Evolutionary conservation across 257 asterid genomes (phyloP).

Genomic region (Nyctanthes arbortristis): DNA sequence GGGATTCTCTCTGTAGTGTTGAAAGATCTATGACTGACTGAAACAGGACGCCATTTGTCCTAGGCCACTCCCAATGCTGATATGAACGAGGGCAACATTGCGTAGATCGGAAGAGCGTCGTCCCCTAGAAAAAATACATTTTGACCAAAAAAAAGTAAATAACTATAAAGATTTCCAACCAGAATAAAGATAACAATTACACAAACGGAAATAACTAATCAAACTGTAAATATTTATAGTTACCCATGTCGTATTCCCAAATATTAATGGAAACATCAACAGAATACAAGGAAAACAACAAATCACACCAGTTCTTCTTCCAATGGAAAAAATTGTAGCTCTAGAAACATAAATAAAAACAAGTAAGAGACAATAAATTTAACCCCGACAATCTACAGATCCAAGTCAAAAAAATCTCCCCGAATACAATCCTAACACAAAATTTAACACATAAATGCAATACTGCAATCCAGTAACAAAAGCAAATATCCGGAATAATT

Average conservation of each 20-base stretch:
- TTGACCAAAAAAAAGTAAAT: too few species aligned
- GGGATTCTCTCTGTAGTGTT: too few species aligned
- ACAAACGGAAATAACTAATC: neutral
- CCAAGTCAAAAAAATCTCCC: conserved; percentile 8
- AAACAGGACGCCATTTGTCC: too few species aligned
- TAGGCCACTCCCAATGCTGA: too few species aligned
- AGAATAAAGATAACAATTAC: neutral
- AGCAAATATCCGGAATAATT: neutral
- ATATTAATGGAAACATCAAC: neutral
- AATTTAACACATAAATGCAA: neutral
- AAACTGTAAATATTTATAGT: conserved; percentile 5
- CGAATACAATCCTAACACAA: neutral
- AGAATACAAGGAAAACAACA: conserved; percentile 10
- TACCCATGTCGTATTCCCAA: conserved; percentile 4
- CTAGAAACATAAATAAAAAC: conserved; percentile 2
- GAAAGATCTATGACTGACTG: too few species aligned
- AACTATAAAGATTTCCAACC: neutral
- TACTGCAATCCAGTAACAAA: neutral
- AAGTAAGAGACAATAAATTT: conserved; percentile 6
- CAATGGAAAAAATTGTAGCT: neutral
- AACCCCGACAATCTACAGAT: conserved; percentile 20
- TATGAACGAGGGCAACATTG: too few species aligned
- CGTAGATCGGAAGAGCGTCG: too few species aligned
- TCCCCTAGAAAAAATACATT: too few species aligned
- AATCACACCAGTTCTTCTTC: neutral